A percentile compares a stretch with the other conserved stretches of the same genome.
Evolutionary conservation across 78 protist genomes (phyloP).

Genomic region (slime mould (Dictyostelium discoideum)): DNA sequence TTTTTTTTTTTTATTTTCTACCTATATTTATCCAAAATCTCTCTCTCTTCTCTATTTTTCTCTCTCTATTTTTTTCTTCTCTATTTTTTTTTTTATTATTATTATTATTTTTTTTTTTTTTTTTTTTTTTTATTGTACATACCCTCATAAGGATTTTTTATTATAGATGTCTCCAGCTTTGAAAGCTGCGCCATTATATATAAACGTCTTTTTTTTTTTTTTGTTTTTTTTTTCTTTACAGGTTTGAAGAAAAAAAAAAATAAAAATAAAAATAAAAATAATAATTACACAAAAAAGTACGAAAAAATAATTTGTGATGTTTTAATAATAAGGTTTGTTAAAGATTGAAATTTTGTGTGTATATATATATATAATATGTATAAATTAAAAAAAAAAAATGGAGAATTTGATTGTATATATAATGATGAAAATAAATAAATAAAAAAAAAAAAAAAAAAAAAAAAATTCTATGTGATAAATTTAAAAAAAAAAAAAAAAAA

Average conservation of each 20-base stretch:
- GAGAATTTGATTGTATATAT: not conserved
- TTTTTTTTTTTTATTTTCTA: not conserved
- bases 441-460: not conserved
- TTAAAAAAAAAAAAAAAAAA: not conserved
- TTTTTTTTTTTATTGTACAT: not conserved
- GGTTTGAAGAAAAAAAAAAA: not conserved
- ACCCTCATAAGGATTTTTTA: slow-evolving; percentile 67
- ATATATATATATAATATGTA: too few species aligned
- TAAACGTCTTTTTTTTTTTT: not conserved
- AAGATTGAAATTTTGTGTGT: too few species aligned
- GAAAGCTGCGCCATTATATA: slow-evolving; percentile 61
- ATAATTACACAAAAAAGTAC: not conserved
- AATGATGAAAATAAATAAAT: not conserved
- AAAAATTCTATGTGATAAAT: not conserved
- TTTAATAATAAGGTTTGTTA: not conserved
- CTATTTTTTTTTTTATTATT: not conserved
- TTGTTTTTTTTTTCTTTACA: not conserved
- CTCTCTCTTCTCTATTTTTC: not conserved
- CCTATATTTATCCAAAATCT: not conserved
- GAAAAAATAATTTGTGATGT: not conserved
- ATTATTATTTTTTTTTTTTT: not conserved
- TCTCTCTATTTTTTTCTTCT: not conserved
- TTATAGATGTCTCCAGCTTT: slow-evolving; percentile 36
- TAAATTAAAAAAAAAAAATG: too few species aligned
- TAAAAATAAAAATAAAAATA: not conserved